Conservation (phyloP, 768 basidiomycete genomes). For the Macrolepiota dolichaula region DNA sequence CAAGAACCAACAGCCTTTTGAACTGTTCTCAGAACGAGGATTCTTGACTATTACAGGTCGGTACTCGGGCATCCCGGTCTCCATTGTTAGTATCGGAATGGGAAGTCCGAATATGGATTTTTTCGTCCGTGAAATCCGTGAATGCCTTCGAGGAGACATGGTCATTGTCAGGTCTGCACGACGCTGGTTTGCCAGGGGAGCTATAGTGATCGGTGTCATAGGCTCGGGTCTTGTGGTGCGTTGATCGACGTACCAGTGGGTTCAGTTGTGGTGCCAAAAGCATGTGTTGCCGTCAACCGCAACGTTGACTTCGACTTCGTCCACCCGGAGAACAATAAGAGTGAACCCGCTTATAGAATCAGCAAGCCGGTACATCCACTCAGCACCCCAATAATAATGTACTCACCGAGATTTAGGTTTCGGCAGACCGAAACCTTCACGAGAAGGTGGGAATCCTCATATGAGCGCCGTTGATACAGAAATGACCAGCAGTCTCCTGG, state of each 20-base stretch:
- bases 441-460: conserved; percentile 36
- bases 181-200: background rate
- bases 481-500: conserved; percentile 12
- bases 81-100: conserved; percentile 82
- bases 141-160: conserved; percentile 65
- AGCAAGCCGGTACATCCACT: conserved; percentile 54
- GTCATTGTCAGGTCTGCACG: conserved; percentile 40
- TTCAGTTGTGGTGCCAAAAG: conserved; percentile 67
- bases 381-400: conserved; percentile 5
- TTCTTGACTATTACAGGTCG: conserved; percentile 72
- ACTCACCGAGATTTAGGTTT: conserved; percentile 35
- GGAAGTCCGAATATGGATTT: conserved; percentile 82
- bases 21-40: conserved; percentile 67
- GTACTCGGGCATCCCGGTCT: conserved; percentile 60
- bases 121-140: conserved; percentile 77
- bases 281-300: conserved; percentile 64
- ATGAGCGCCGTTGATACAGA: background rate
- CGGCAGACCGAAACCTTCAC: conserved; percentile 56
- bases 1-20: conserved; percentile 54
- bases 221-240: conserved; percentile 80
- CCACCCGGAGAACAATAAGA: conserved; percentile 31
- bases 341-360: conserved; percentile 57
- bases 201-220: background rate
- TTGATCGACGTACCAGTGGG: conserved; percentile 70
- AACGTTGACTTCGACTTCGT: conserved; percentile 78